Conservation (phyloP, 2,329 filamentous ascomycete species). For the Penicillium sp. region DNA sequence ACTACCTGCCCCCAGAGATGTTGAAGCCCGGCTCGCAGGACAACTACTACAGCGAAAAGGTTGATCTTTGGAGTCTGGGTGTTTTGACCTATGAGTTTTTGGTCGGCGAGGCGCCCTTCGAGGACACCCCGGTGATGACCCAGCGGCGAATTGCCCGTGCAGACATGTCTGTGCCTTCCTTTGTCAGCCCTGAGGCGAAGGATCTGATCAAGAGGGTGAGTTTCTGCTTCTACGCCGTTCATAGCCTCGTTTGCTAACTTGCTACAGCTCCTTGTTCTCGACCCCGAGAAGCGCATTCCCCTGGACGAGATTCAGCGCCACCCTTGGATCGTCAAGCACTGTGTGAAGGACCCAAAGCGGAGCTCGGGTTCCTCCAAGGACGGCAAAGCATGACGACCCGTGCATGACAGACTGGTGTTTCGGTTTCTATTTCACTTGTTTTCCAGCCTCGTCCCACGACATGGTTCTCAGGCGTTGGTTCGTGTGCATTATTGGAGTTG, state of each 20-base stretch:
- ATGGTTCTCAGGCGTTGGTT: constrained; percentile 17
- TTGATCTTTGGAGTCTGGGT: constrained; percentile 94
- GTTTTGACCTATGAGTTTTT: constrained; percentile 96
- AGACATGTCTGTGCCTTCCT: constrained; percentile 90
- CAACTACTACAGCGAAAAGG: constrained; percentile 92
- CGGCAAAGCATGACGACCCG: constrained; percentile 30
- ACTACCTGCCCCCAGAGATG: constrained; percentile 99
- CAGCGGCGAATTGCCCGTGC: constrained; percentile 83
- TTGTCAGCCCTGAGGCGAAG: constrained; percentile 84
- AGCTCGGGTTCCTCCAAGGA: constrained; percentile 42
- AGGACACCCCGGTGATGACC: constrained; percentile 93
- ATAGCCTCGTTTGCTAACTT: constrained; percentile 22
- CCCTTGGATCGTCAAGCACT: constrained; percentile 97
- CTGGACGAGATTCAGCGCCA: constrained; percentile 86
- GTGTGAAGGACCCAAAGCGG: constrained; percentile 58
- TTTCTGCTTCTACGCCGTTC: neutral
- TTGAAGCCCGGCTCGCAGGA: constrained; percentile 76
- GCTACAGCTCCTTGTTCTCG: constrained; percentile 76
- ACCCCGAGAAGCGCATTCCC: constrained; percentile 89
- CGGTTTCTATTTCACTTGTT: constrained; percentile 18
- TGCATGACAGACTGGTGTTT: constrained; percentile 23
- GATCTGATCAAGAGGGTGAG: constrained; percentile 86
- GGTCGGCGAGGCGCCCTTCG: constrained; percentile 93
- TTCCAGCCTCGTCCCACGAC: neutral
- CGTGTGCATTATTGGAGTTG: constrained; percentile 21